Conservation (phyloP, 2,329 filamentous ascomycete species). For the Diaporthe eres region DNA sequence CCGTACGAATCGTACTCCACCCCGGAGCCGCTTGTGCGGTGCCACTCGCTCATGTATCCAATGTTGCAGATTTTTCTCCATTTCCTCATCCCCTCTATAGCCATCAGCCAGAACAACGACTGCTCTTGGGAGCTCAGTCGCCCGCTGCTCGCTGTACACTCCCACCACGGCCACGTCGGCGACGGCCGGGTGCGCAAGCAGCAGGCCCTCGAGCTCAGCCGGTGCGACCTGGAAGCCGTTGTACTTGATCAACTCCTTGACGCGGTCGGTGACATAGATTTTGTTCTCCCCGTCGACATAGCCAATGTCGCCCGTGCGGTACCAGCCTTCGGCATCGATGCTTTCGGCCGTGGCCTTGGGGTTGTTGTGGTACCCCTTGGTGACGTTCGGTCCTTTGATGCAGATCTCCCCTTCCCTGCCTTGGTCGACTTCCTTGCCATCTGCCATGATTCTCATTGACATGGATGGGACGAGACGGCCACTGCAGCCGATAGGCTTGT, state of each 20-base stretch:
- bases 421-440: constrained; percentile 67
- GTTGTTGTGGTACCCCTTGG: constrained; percentile 72
- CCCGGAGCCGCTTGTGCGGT: constrained; percentile 75
- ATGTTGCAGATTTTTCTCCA: constrained; percentile 33
- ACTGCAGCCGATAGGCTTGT: constrained; percentile 80
- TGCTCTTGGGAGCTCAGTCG: constrained; percentile 78
- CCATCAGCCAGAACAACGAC: constrained; percentile 68
- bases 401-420: constrained; percentile 50
- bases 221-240: constrained; percentile 33
- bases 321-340: constrained; percentile 66
- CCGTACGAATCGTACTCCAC: constrained; percentile 77
- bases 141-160: constrained; percentile 54
- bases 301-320: constrained; percentile 66
- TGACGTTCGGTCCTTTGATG: constrained; percentile 68
- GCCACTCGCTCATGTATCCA: constrained; percentile 56
- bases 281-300: constrained; percentile 55
- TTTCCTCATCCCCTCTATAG: constrained; percentile 55
- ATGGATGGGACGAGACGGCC: constrained; percentile 84
- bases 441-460: constrained; percentile 83
- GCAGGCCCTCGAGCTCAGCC: constrained; percentile 31
- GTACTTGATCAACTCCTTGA: constrained; percentile 53
- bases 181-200: constrained; percentile 24
- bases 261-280: constrained; percentile 68
- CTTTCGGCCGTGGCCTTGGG: constrained; percentile 66
- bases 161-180: constrained; percentile 46